These are phyloP conservation scores for Sporothrix pallida DNA, from an alignment of 2,329 filamentous ascomycete species.

Conservation along the genomic window DNA sequence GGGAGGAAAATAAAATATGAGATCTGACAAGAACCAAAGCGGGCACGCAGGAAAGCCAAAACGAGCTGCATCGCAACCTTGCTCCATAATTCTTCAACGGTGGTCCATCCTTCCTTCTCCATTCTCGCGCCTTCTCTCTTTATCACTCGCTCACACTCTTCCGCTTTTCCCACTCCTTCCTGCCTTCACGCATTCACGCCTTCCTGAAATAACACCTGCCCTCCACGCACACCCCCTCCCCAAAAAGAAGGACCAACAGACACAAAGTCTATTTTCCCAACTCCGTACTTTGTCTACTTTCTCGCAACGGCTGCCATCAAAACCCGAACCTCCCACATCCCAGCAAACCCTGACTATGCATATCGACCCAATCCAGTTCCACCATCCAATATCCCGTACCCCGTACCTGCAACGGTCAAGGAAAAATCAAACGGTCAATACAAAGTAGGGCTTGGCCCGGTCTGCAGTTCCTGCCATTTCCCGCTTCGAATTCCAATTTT, in stretches of 20 bases:
- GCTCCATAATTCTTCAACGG: constrained; percentile 16
- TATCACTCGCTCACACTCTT: not conserved
- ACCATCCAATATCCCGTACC: too few species aligned
- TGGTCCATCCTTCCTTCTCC: not conserved
- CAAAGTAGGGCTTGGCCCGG: not conserved
- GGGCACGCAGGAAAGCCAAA: constrained; percentile 3
- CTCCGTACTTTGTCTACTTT: not conserved
- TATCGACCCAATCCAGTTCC: not conserved
- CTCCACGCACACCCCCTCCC: not conserved
- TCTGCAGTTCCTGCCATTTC: not conserved
- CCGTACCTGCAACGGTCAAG: too few species aligned
- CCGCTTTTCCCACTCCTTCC: not conserved
- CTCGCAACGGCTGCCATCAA: not conserved
- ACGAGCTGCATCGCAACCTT: constrained; percentile 20
- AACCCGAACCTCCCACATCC: not conserved
- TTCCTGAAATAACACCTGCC: not conserved
- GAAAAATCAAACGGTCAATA: not conserved
- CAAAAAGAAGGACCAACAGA: too few species aligned
- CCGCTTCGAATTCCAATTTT: not conserved
- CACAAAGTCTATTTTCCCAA: not conserved
- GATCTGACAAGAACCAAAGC: constrained; percentile 10
- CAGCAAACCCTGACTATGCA: not conserved
- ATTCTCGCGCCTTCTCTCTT: not conserved
- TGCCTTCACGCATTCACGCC: not conserved
- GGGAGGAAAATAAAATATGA: constrained; percentile 12